Evolutionary conservation across 202 grass and related monocot species (phyloP), one percentile per base, ranked within the genome.

Genomic region (Elaeis oleifera): DNA sequence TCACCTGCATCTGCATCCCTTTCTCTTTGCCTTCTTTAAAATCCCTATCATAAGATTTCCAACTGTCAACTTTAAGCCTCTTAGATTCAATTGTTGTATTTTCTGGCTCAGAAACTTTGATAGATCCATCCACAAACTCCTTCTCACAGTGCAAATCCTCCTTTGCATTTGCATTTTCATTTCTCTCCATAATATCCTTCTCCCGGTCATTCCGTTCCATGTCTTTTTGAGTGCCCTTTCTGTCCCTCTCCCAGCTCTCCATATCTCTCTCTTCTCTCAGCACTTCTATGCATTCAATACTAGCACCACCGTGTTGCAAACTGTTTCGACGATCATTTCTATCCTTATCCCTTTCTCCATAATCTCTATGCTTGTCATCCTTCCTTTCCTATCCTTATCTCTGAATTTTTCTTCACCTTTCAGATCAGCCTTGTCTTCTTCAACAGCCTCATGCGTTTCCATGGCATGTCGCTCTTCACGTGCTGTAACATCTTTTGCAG

Each of bases 301-400:
- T 60, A 74, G 66, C 59, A 31, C 69, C 78, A 76, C 69, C 71
- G 61, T 82, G 36, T 32, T 67, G 83, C 59, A 81, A 64, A 73
- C 75, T 36, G 1, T 74, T 78, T 57, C 58, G 69, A 21, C 74
- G 63, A 77, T 85, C 86, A 79, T 67, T 85, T 76, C 70, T 82
- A 71, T 85, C 86, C 39, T 55, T 68, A 60, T 90, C 79, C 72
- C 76, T 90, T 69, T 76, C 76, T 31, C 69, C 32, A 17, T 84
- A 81, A 56, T 95, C 78, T 60, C 85, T 85, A 58, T 83, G 48
- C 48, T 83, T 87, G 64, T 84, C 77, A 18, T 80, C 80, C 32
- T 83, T 84, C 66, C 68, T 90, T 78, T 87, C 23, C 76, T 84
- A 23, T 95, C 82, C 65, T 84, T 89, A 60, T 89, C 86, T 85